Base-by-base conservation (phyloP, 2,329 filamentous ascomycete species). In the Talaromyces piceae region DNA sequence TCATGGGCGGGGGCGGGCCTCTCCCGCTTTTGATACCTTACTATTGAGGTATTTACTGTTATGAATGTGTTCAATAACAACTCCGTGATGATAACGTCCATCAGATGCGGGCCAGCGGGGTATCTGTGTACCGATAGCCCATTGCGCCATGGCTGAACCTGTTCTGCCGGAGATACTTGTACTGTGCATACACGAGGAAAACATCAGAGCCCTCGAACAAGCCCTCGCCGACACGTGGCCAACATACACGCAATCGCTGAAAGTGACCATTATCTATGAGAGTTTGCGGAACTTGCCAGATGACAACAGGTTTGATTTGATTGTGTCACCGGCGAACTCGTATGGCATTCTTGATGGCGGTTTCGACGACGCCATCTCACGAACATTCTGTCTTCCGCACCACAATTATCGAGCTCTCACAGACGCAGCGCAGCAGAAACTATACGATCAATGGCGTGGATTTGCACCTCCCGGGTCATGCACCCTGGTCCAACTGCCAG, bases 281-380 rank as follows among this genome's bases (percentile, higher is more conserved):
- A 61, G 63, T 5, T 68, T 80, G 4, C 61, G 66, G 8, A 57
- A 62, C 2, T 58, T 79, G 2, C 63, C 72, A 0, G 9, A 58
- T 0, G 47, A 53, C 0, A 59, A 68, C 7, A 26, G 63, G 26
- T 78, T 77, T 58, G 72, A 79, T 58, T 64, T 73, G 11, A 63
- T 80, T 39, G 75, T 79, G 20, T 80, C 77, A 1, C 77, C 77
- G 0, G 76, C 77, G 39, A 80, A 80, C 57, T 78, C 75, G 1
- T 80, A 78, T 58, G 77, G 70, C 25, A 69, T 71, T 1, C 69
- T 81, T 1, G 77, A 80, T 55, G 78, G 78, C 25, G 75, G 70
- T 45, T 81, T 79, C 55, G 77, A 80, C 61, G 73, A 78, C 55
- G 77, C 77, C 22, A 75, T 80, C 50, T 78, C 76, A 0, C 67